Percentiles rank a stretch among this genome's conserved stretches.
Evolutionary conservation across 164 flowering plant genomes (phyloP).

Genomic region (Saururus chinensis): DNA sequence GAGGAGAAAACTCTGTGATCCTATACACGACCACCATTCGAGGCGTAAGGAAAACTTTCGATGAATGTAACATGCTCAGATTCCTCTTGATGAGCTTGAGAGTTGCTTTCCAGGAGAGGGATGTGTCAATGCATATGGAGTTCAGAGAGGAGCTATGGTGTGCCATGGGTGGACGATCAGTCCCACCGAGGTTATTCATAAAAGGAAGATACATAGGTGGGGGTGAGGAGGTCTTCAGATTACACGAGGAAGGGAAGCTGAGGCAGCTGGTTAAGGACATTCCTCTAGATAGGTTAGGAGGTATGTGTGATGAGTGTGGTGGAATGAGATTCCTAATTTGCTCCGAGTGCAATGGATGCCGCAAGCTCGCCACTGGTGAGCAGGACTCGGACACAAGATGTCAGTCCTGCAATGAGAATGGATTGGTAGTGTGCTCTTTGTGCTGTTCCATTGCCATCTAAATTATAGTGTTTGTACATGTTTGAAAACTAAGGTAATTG

Average conservation of each 20-base stretch:
- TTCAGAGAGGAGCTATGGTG: conserved; percentile 66
- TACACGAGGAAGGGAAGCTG: conserved; percentile 77
- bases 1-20: conserved; percentile 44
- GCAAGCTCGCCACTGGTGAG: conserved; percentile 25
- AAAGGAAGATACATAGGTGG: conserved; percentile 77
- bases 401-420: conserved; percentile 71
- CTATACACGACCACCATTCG: conserved; percentile 71
- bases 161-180: conserved; percentile 41
- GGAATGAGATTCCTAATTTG: conserved; percentile 54
- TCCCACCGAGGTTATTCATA: conserved; percentile 73
- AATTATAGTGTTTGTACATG: neutral
- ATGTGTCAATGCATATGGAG: conserved; percentile 67
- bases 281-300: conserved; percentile 12
- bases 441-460: conserved; percentile 20
- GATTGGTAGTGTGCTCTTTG: conserved; percentile 53
- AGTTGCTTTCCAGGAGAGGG: conserved; percentile 47
- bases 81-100: conserved; percentile 42
- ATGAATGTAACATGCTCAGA: conserved; percentile 47
- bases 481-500: too few relatives aligned
- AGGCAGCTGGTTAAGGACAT: conserved; percentile 47
- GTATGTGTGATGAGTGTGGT: conserved; percentile 39
- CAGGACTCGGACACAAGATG: conserved; percentile 23
- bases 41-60: conserved; percentile 73
- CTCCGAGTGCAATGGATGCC: conserved; percentile 58
- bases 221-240: conserved; percentile 50